Conservation (phyloP, 495 filamentous ascomycete species). For the Aspergillus mulundensis region DNA sequence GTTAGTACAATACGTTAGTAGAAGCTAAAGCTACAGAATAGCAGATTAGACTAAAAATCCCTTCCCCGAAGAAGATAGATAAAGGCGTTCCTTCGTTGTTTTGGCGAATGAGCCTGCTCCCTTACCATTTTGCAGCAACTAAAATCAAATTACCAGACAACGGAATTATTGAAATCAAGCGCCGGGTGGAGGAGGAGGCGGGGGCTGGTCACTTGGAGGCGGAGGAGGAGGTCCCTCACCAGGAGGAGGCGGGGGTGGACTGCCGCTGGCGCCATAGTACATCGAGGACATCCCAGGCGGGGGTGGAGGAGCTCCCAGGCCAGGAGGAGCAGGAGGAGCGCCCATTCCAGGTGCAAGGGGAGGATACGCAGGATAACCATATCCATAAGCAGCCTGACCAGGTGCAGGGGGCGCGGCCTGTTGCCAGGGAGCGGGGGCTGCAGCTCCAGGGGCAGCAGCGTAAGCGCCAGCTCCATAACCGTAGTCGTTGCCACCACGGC, state of each 20-base stretch:
- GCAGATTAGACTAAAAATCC: neutral
- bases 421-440: conserved; percentile 63
- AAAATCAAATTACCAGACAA: neutral
- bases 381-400: conserved; percentile 48
- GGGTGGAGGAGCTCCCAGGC: conserved; percentile 62
- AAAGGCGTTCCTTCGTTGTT: neutral
- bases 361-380: conserved; percentile 55
- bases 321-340: conserved; percentile 59
- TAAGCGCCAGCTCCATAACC: conserved; percentile 42
- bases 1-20: conserved; percentile 6
- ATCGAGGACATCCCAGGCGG: conserved; percentile 68
- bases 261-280: conserved; percentile 58
- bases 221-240: conserved; percentile 64
- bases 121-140: neutral
- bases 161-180: neutral
- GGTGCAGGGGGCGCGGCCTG: conserved; percentile 51
- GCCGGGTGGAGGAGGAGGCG: conserved; percentile 56
- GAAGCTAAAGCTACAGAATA: neutral
- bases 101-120: neutral
- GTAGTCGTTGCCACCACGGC: conserved; percentile 48
- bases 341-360: conserved; percentile 55
- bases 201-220: conserved; percentile 67
- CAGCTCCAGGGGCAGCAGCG: conserved; percentile 39
- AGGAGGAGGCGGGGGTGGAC: conserved; percentile 58
- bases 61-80: neutral